These are phyloP conservation scores for Wickerhamiella vanderwaltii DNA, from an alignment of 805 yeast genomes.

Conservation along the genomic window DNA sequence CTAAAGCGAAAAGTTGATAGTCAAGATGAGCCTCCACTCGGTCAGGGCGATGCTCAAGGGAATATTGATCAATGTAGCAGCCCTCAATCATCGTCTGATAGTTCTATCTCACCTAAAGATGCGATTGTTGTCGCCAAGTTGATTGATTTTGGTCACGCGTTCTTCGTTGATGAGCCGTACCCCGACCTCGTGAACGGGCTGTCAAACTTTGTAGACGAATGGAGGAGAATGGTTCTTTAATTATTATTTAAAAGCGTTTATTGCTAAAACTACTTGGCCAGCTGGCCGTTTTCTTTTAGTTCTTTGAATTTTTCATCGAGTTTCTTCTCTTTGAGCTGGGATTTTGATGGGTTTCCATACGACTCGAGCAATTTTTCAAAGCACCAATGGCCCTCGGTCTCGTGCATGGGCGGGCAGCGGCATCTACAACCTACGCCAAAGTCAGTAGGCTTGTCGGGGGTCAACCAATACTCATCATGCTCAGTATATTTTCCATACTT, in stretches of 20 bases:
- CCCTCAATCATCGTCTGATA: constrained; percentile 13
- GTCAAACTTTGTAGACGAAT: constrained; percentile 38
- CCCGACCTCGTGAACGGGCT: constrained; percentile 60
- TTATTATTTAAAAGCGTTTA: too few relatives aligned
- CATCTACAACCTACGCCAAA: constrained; percentile 78
- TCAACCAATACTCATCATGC: constrained; percentile 31
- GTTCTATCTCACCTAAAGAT: constrained; percentile 9
- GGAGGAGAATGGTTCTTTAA: constrained; percentile 3
- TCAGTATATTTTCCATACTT: constrained; percentile 28
- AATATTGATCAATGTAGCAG: constrained; percentile 19
- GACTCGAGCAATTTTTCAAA: constrained; percentile 5
- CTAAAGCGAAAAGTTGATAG: constrained; percentile 36
- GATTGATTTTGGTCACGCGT: constrained; percentile 89
- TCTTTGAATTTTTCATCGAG: background rate
- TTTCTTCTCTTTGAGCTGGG: background rate
- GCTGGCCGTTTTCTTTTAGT: too few relatives aligned
- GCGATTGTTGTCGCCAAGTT: constrained; percentile 46
- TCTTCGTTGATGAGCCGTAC: constrained; percentile 49
- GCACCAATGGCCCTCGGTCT: constrained; percentile 7
- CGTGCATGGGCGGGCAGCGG: constrained; percentile 34
- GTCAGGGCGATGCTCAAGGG: constrained; percentile 27
- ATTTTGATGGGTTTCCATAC: constrained; percentile 1
- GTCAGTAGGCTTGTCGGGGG: constrained; percentile 29
- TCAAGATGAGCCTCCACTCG: constrained; percentile 11
- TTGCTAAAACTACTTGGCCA: too few relatives aligned